Conservation (phyloP, 257 asterid genomes). For the Coffea canephora region DNA sequence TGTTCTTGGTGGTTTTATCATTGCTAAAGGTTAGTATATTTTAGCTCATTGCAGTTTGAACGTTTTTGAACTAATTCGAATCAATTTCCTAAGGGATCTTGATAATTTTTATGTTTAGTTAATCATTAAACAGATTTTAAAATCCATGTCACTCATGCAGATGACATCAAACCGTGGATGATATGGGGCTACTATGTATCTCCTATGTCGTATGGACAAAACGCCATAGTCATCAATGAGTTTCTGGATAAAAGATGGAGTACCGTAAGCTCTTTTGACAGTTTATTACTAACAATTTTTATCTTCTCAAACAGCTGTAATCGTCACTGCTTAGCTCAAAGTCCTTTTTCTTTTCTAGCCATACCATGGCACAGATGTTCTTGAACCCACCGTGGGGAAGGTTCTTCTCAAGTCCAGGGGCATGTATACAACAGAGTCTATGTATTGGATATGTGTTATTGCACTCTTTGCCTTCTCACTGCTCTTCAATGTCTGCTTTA, state of each 20-base stretch:
- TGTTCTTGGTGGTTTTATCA: slow-evolving; percentile 88
- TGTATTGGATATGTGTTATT: slow-evolving; percentile 77
- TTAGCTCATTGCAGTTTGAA: neutral
- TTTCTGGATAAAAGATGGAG: slow-evolving; percentile 85
- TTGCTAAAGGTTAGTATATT: slow-evolving; percentile 64
- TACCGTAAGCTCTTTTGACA: slow-evolving; percentile 45
- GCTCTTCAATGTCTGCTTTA: slow-evolving; percentile 72
- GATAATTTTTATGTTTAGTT: neutral
- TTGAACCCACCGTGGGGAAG: slow-evolving; percentile 77
- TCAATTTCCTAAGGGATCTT: neutral
- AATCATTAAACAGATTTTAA: neutral
- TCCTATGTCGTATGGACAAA: slow-evolving; percentile 89
- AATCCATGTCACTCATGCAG: slow-evolving; percentile 32
- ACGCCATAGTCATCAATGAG: slow-evolving; percentile 80
- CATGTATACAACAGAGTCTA: slow-evolving; percentile 69
- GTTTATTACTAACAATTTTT: neutral
- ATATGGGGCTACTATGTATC: slow-evolving; percentile 78
- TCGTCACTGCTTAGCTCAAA: slow-evolving; percentile 14
- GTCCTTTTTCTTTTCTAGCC: slow-evolving; percentile 43
- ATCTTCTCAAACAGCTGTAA: slow-evolving; percentile 2
- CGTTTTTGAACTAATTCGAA: neutral
- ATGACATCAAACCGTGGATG: slow-evolving; percentile 81
- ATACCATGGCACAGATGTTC: slow-evolving; percentile 45
- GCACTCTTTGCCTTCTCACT: slow-evolving; percentile 85
- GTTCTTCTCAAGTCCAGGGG: slow-evolving; percentile 87